Evolutionary conservation across 768 basidiomycete genomes (phyloP).

Genomic region (Russula vinacea): DNA sequence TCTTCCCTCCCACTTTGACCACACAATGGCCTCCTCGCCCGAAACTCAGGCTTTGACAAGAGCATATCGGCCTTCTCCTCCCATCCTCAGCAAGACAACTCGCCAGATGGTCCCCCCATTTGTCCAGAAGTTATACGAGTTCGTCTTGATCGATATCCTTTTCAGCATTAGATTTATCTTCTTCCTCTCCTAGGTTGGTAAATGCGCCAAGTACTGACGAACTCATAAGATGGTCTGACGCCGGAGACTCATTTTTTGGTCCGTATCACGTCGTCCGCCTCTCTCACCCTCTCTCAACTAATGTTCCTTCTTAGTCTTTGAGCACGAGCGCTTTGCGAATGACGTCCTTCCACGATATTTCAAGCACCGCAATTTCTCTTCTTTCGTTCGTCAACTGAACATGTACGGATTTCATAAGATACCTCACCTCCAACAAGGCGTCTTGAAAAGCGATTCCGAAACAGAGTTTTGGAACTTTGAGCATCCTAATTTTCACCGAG

Average conservation of each 20-base stretch:
- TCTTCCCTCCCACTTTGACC: neutral
- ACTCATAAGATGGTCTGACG: constrained; percentile 88
- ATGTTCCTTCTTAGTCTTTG: constrained; percentile 57
- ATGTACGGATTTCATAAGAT: constrained; percentile 97
- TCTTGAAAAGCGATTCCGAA: constrained; percentile 76
- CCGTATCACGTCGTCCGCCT: constrained; percentile 17
- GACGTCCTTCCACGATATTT: constrained; percentile 93
- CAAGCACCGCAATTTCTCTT: constrained; percentile 94
- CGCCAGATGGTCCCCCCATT: constrained; percentile 71
- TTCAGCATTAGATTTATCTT: constrained; percentile 18
- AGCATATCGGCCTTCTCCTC: constrained; percentile 40
- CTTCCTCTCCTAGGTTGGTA: constrained; percentile 66
- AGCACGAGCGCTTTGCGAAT: constrained; percentile 85
- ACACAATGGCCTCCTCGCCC: constrained; percentile 27
- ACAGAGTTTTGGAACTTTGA: constrained; percentile 90
- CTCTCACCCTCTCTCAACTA: constrained; percentile 17
- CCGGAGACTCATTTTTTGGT: constrained; percentile 94
- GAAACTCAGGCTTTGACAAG: constrained; percentile 59
- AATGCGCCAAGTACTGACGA: constrained; percentile 78
- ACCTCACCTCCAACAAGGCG: constrained; percentile 93
- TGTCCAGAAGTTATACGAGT: constrained; percentile 92
- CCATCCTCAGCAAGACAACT: constrained; percentile 46
- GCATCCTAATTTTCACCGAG: constrained; percentile 84
- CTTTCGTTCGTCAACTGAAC: constrained; percentile 90
- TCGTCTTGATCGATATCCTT: constrained; percentile 36